Percentiles rank a stretch among this genome's conserved stretches.
Conservation (phyloP, 1,139 yeast species). For the Candida tropicalis region DNA sequence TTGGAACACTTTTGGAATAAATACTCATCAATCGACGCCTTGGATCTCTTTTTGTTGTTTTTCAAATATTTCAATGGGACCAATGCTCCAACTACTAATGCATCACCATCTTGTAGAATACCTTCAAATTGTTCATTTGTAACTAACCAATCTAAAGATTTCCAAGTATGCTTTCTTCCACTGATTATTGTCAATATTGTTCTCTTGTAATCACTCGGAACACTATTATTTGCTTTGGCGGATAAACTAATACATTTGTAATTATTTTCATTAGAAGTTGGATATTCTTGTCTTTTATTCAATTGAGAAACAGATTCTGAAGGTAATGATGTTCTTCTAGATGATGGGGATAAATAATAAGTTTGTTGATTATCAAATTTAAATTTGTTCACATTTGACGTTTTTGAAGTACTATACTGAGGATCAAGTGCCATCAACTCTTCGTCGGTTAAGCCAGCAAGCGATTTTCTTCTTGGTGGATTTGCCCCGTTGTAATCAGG, state of each 20-base stretch:
- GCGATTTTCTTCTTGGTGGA: slow-evolving; percentile 49
- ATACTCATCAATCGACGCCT: slow-evolving; percentile 26
- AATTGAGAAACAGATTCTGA: slow-evolving; percentile 11
- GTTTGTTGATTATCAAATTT: slow-evolving; percentile 45
- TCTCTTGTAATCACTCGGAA: slow-evolving; percentile 22
- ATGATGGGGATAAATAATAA: slow-evolving; percentile 32
- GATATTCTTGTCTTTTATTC: slow-evolving; percentile 22
- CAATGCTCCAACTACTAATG: slow-evolving; percentile 41
- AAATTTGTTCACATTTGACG: slow-evolving; percentile 38
- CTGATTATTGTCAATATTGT: slow-evolving; percentile 42
- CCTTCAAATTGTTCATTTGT: too few relatives aligned
- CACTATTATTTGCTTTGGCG: slow-evolving; percentile 37
- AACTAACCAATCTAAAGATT: slow-evolving; percentile 43
- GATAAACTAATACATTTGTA: slow-evolving; percentile 45
- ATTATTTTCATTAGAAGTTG: slow-evolving; percentile 42
- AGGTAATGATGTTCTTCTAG: slow-evolving; percentile 15
- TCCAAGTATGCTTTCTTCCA: slow-evolving; percentile 52
- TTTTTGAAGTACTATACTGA: slow-evolving; percentile 44
- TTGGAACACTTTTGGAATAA: slow-evolving; percentile 43
- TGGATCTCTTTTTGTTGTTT: slow-evolving; percentile 15
- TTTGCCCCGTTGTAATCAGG: slow-evolving; percentile 7
- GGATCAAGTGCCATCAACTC: slow-evolving; percentile 64
- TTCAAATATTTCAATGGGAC: slow-evolving; percentile 33
- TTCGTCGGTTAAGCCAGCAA: slow-evolving; percentile 64
- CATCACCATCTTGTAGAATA: slow-evolving; percentile 33